A percentile compares a stretch with the other conserved stretches of the same genome.
Conservation (phyloP, 352 stramenopile genomes). For the Globisporangium echinulatum region DNA sequence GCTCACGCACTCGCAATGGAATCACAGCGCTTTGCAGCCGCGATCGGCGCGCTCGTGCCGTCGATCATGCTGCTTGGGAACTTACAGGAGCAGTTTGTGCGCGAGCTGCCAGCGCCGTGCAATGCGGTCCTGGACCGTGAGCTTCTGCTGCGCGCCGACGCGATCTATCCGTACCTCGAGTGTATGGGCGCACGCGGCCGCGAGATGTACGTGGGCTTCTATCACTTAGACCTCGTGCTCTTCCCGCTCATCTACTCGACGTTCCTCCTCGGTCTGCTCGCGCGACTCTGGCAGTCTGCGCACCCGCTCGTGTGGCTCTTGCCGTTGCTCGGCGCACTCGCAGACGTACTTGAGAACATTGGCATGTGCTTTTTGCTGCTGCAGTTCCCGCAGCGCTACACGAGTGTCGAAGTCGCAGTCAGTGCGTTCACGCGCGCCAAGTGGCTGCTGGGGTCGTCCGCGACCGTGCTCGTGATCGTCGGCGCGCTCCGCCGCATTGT, state of each 20-base stretch:
- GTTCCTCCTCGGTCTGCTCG: slow-evolving; percentile 21
- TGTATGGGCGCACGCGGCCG: slow-evolving; percentile 26
- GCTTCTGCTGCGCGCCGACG: slow-evolving; percentile 21
- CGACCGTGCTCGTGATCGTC: slow-evolving; percentile 16
- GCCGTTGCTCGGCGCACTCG: slow-evolving; percentile 21
- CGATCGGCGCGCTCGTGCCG: slow-evolving; percentile 30
- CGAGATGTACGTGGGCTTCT: slow-evolving; percentile 35
- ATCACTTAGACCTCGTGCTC: slow-evolving; percentile 37
- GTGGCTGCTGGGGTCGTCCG: slow-evolving; percentile 22
- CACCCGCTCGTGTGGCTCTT: slow-evolving; percentile 10
- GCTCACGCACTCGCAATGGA: slow-evolving; percentile 1
- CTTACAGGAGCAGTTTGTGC: slow-evolving; percentile 20
- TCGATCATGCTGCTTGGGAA: slow-evolving; percentile 30
- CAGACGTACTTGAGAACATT: slow-evolving; percentile 40
- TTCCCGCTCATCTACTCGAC: slow-evolving; percentile 43
- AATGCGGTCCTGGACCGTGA: slow-evolving; percentile 28
- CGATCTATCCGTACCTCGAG: slow-evolving; percentile 28
- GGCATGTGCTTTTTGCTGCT: slow-evolving; percentile 32
- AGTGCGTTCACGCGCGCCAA: slow-evolving; percentile 30
- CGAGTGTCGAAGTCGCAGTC: slow-evolving; percentile 20
- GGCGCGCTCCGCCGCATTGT: slow-evolving; percentile 2
- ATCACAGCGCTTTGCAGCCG: slow-evolving; percentile 15
- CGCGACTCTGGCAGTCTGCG: slow-evolving; percentile 23
- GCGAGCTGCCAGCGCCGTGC: slow-evolving; percentile 29
- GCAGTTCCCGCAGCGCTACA: slow-evolving; percentile 24